Evolutionary conservation across 2,329 filamentous ascomycete genomes (phyloP).

Genomic region (Colletotrichum costaricense): DNA sequence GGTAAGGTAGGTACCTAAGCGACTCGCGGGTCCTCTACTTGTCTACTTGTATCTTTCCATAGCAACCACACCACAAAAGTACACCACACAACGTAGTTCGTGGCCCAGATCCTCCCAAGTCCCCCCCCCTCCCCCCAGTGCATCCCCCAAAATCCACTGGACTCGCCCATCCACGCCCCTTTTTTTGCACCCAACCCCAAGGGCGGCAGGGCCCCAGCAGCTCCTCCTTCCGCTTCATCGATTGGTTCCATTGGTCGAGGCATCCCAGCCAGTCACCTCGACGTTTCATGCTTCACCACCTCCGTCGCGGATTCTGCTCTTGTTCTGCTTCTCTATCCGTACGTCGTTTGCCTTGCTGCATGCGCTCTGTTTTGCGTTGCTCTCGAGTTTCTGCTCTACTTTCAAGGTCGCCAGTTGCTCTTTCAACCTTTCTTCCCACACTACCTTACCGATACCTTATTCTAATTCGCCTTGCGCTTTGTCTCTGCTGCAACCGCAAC

Average conservation of each 20-base stretch:
- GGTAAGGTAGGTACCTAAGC: neutral
- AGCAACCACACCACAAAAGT: neutral
- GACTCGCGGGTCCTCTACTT: neutral
- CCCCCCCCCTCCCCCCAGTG: too few relatives aligned
- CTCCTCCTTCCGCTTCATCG: constrained; percentile 8
- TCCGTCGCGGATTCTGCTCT: constrained; percentile 43
- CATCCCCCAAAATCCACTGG: constrained; percentile 9
- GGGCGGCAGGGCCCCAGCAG: neutral
- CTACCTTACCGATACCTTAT: neutral
- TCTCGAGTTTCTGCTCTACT: neutral
- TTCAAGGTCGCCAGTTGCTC: neutral
- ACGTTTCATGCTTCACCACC: constrained; percentile 45
- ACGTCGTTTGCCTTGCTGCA: neutral
- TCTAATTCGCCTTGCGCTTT: constrained; percentile 8
- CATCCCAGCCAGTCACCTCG: constrained; percentile 39
- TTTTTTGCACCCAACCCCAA: constrained; percentile 4
- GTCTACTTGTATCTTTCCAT: neutral
- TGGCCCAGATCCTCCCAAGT: constrained; percentile 21
- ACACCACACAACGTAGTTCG: neutral
- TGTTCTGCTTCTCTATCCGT: constrained; percentile 8
- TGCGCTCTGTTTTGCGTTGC: neutral
- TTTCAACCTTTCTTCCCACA: neutral
- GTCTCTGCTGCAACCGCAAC: neutral
- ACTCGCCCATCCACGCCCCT: constrained; percentile 22
- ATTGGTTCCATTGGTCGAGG: constrained; percentile 41